phyloP scores from a whole-genome alignment of 306 rosid species.

The Trifolium fragiferum region DNA sequence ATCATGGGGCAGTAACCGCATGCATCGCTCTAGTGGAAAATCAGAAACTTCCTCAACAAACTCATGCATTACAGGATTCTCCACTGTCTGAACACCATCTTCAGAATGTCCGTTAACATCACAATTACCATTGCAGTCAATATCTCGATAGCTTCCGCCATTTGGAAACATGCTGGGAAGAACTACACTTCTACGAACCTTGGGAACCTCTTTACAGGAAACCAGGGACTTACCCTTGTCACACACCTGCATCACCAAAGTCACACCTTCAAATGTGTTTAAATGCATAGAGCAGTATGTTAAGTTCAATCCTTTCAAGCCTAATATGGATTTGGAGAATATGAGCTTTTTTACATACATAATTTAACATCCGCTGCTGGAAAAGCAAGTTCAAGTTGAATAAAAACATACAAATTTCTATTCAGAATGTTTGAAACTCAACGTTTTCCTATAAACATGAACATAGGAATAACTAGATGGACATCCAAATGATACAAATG shows the following conservation, averaged over 20 bases:
- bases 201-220: constrained; percentile 69
- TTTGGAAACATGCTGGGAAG: constrained; percentile 89
- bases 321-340: constrained; percentile 11
- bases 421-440: constrained; percentile 12
- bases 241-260: constrained; percentile 58
- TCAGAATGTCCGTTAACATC: constrained; percentile 47
- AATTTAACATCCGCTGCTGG: constrained; percentile 6
- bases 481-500: constrained; percentile 26
- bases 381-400: constrained; percentile 13
- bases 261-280: constrained; percentile 13
- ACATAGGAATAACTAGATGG: constrained; percentile 13
- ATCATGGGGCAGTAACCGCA: constrained; percentile 94
- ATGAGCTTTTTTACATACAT: constrained; percentile 17
- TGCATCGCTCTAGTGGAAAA: constrained; percentile 80
- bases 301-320: constrained; percentile 8
- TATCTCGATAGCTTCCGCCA: constrained; percentile 56
- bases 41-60: constrained; percentile 66
- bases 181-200: constrained; percentile 57
- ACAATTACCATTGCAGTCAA: constrained; percentile 40
- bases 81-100: constrained; percentile 43
- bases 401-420: constrained; percentile 4
- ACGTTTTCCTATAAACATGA: constrained; percentile 13
- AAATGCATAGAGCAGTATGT: constrained; percentile 33
- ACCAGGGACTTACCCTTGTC: constrained; percentile 75
- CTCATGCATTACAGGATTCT: constrained; percentile 46